Evolutionary conservation across 306 rosid genomes (phyloP), one percentile per base, ranked within the genome.

Genomic region (Neltuma alba): DNA sequence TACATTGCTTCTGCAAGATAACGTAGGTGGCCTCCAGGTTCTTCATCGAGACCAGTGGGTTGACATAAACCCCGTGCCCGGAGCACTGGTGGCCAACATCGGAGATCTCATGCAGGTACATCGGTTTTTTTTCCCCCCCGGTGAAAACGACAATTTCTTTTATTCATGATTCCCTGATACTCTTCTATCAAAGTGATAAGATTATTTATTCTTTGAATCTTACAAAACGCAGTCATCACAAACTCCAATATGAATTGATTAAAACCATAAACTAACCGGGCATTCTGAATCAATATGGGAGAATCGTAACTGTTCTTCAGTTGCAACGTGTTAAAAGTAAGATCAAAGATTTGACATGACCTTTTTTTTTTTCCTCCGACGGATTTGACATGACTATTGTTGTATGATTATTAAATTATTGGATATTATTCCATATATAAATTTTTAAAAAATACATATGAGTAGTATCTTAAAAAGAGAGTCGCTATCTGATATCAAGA

Each of bases 71-170:
- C 92, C 98, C 10, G 21, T 80, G 16, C 85, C 74, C 0, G 91
- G 92, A 28, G 93, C 90, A 25, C 63, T 94, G 12, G 89, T 92
- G 33, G 93, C 82, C 79, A 92, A 94, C 77, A 76, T 94, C 18
- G 96, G 98, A 33, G 96, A 92, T 83, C 67, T 92, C 68, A 79
- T 94, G 87, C 98, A 94, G 94, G 97, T 90, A 11, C 4, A 25
- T 5, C 12, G 25, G 16, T 9, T 36, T 20, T 4, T 1, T n/a
- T n/a, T n/a, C n/a, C n/a, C n/a, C n/a, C n/a, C n/a, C n/a, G n/a
- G n/a, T n/a, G n/a, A n/a, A n/a, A n/a, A n/a, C n/a, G n/a, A n/a
- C 12, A 20, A n/a, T 21, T 54, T 54, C 27, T 52, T 21, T 55
- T 15, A 21, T 55, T n/a, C 31, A 8, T 23, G 30, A 55, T 55